Percentiles rank a stretch among this genome's conserved stretches.
These are phyloP conservation scores for Lipomyces yamadae DNA, from an alignment of 805 yeast genomes.

Conservation along the genomic window DNA sequence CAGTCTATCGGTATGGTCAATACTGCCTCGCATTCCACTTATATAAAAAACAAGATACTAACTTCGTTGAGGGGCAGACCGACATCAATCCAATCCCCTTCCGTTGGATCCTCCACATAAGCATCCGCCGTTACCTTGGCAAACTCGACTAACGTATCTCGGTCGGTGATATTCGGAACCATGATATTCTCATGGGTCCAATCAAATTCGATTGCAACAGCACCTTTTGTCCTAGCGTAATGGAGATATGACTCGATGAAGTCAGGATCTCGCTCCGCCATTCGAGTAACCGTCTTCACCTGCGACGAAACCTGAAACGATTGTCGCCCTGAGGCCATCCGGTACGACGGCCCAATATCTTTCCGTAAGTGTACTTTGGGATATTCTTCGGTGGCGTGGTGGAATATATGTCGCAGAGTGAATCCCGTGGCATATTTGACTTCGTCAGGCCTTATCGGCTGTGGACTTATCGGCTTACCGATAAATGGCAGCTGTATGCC, in stretches of 20 bases:
- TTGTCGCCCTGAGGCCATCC: constrained; percentile 8
- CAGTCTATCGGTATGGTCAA: constrained; percentile 41
- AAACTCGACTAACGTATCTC: constrained; percentile 69
- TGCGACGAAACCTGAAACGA: constrained; percentile 20
- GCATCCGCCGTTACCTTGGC: constrained; percentile 93
- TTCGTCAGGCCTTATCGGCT: constrained; percentile 5
- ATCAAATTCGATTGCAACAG: constrained; percentile 26
- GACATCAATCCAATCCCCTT: constrained; percentile 88
- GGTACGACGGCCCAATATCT: constrained; percentile 27
- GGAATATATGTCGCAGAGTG: constrained; percentile 34
- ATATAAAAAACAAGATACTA: constrained; percentile 1
- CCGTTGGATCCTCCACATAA: constrained; percentile 75
- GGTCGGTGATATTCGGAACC: constrained; percentile 78
- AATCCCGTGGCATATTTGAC: constrained; percentile 29
- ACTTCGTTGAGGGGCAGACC: constrained; percentile 37
- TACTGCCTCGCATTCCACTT: background rate
- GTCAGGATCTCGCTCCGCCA: constrained; percentile 59
- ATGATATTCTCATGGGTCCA: constrained; percentile 38
- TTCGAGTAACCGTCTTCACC: constrained; percentile 42
- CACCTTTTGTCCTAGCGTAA: constrained; percentile 51
- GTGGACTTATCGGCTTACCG: constrained; percentile 16
- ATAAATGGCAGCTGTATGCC: constrained; percentile 33
- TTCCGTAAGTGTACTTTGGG: constrained; percentile 31
- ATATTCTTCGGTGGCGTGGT: constrained; percentile 32
- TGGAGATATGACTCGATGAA: constrained; percentile 68